Percentiles rank a stretch among this genome's conserved stretches.
phyloP scores from a whole-genome alignment of 1,139 yeast species.

The Zygosaccharomyces pseudobailii region DNA sequence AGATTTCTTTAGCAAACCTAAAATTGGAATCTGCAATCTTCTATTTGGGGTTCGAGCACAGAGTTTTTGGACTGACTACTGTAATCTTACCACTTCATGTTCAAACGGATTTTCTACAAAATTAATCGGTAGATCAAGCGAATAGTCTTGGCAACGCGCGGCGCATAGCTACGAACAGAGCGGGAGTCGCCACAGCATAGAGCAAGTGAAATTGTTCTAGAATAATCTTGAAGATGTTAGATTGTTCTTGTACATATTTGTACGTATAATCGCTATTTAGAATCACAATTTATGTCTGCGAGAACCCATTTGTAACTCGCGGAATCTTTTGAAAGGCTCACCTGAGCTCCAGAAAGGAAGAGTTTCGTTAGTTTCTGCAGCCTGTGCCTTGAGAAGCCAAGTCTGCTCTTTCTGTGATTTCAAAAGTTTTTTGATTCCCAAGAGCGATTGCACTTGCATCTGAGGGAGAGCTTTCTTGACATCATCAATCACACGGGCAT shows the following conservation, averaged over 20 bases:
- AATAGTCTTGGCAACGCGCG: background rate
- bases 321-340: conserved; percentile 66
- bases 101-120: background rate
- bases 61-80: background rate
- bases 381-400: conserved; percentile 53
- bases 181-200: background rate
- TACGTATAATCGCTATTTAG: background rate
- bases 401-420: conserved; percentile 43
- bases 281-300: conserved; percentile 56
- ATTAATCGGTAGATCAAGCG: background rate
- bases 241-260: background rate
- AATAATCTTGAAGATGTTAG: too few relatives aligned
- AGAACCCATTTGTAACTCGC: conserved; percentile 49
- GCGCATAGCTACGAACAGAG: background rate
- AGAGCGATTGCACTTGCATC: conserved; percentile 53
- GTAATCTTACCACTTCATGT: background rate
- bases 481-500: conserved; percentile 45
- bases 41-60: background rate
- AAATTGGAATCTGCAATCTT: background rate
- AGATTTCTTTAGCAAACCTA: background rate
- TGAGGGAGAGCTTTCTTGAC: conserved; percentile 43
- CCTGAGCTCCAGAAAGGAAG: conserved; percentile 68
- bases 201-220: too few relatives aligned
- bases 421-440: conserved; percentile 56
- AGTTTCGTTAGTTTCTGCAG: conserved; percentile 62